A percentile compares a stretch with the other conserved stretches of the same genome.
phyloP scores from a whole-genome alignment of 2,329 filamentous ascomycete genomes.

The Xylaria hypoxylon region DNA sequence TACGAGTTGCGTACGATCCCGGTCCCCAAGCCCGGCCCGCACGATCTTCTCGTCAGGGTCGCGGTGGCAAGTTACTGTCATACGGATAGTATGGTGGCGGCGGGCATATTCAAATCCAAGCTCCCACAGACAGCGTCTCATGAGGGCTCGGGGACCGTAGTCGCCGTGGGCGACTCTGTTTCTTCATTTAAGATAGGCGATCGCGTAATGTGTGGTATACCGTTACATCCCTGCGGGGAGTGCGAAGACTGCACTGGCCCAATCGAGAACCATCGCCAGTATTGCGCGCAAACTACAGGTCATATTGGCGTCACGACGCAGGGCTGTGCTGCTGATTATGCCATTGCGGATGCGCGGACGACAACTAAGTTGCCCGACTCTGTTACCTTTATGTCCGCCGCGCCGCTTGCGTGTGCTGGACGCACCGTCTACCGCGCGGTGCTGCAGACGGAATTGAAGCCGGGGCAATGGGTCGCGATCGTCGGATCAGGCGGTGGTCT shows the following conservation, averaged over 20 bases:
- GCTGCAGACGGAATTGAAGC: slow-evolving; percentile 53
- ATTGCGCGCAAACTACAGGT: slow-evolving; percentile 60
- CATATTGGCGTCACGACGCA: slow-evolving; percentile 62
- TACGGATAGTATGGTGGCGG: slow-evolving; percentile 68
- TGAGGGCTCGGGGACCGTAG: slow-evolving; percentile 68
- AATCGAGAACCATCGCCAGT: slow-evolving; percentile 62
- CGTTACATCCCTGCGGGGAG: slow-evolving; percentile 62
- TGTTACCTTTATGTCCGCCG: slow-evolving; percentile 63
- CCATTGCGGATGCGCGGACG: slow-evolving; percentile 60
- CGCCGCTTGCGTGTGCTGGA: slow-evolving; percentile 68
- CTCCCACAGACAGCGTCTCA: slow-evolving; percentile 67
- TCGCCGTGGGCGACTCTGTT: slow-evolving; percentile 57
- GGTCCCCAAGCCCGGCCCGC: slow-evolving; percentile 60
- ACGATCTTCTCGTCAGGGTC: slow-evolving; percentile 70
- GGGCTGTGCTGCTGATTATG: slow-evolving; percentile 69
- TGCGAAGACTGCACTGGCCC: slow-evolving; percentile 64
- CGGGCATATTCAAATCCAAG: slow-evolving; percentile 60
- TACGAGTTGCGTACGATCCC: slow-evolving; percentile 64
- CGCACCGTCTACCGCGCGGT: slow-evolving; percentile 63
- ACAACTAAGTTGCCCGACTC: slow-evolving; percentile 61
- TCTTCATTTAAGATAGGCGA: slow-evolving; percentile 61
- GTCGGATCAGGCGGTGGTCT: slow-evolving; percentile 64
- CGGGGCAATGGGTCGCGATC: slow-evolving; percentile 56
- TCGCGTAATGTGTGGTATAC: slow-evolving; percentile 67
- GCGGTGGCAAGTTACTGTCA: slow-evolving; percentile 72